Percentiles rank a stretch among this genome's conserved stretches.
These are phyloP conservation scores for Metschnikowia cubensis DNA, from an alignment of 805 yeast species.

Conservation along the genomic window DNA sequence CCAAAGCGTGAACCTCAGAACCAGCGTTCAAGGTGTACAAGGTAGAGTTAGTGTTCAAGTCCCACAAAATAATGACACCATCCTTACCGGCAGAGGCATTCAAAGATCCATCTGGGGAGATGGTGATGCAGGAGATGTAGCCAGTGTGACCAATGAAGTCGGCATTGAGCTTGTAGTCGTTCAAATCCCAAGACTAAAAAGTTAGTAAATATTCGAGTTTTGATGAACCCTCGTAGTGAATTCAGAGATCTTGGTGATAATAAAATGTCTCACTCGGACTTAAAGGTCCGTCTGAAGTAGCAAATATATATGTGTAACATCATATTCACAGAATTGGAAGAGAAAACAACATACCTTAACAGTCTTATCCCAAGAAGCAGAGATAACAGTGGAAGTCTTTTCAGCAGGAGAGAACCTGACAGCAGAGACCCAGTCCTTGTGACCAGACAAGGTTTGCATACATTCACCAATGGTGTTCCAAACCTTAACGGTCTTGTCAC, in stretches of 20 bases:
- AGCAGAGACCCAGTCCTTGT: constrained; percentile 98
- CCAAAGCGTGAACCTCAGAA: constrained; percentile 96
- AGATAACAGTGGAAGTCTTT: constrained; percentile 72
- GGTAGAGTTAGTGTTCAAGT: constrained; percentile 78
- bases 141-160: constrained; percentile 99
- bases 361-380: constrained; percentile 98
- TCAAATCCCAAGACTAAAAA: constrained; percentile 88
- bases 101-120: constrained; percentile 99
- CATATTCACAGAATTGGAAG: constrained; percentile 42
- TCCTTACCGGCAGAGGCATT: constrained; percentile 99
- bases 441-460: constrained; percentile 90
- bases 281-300: constrained; percentile 91
- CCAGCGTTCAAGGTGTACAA: constrained; percentile 92
- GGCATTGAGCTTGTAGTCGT: constrained; percentile 79
- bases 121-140: constrained; percentile 93
- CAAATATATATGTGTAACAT: constrained; percentile 83
- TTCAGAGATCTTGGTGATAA: constrained; percentile 99
- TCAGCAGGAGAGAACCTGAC: constrained; percentile 94
- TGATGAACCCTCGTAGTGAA: constrained; percentile 4
- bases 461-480: constrained; percentile 99
- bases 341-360: constrained; percentile 82
- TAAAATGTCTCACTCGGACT: constrained; percentile 88
- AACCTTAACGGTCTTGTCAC: constrained; percentile 98
- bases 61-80: constrained; percentile 98
- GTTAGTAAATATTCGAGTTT: constrained; percentile 41